These are phyloP conservation scores for Filobasidium wieringae DNA, from an alignment of 768 basidiomycete genomes.

Conservation along the genomic window DNA sequence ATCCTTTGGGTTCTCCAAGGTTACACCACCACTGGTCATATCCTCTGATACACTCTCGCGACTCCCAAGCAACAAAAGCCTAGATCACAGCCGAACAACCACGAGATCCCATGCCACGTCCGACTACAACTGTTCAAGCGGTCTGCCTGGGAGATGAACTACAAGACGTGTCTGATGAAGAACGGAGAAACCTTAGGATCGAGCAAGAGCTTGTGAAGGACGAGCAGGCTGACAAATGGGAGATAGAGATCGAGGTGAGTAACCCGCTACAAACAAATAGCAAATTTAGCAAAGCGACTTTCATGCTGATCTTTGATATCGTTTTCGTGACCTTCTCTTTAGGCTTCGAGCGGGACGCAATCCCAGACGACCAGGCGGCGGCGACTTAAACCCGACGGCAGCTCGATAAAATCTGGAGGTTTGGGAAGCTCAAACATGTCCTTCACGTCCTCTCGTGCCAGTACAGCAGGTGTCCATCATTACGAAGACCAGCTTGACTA, in stretches of 20 bases:
- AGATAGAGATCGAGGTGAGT: background rate
- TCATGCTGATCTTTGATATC: background rate
- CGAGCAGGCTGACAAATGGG: background rate
- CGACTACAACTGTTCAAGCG: background rate
- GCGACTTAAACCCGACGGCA: background rate
- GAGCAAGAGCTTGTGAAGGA: background rate
- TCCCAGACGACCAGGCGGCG: background rate
- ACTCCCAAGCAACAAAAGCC: no score
- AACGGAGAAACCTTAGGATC: background rate
- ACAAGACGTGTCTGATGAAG: background rate
- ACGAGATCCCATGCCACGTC: no score
- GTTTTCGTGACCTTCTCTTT: background rate
- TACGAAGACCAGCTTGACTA: background rate
- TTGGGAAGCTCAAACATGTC: background rate
- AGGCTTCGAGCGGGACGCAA: background rate
- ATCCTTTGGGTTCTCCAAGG: no score
- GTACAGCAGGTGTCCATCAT: background rate
- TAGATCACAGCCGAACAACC: no score
- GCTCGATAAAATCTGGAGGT: background rate
- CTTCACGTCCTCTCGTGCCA: background rate
- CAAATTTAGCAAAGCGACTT: background rate
- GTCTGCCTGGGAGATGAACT: conserved; percentile 1
- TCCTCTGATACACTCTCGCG: no score
- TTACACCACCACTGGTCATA: no score
- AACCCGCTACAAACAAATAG: background rate